A percentile compares a stretch with the other conserved stretches of the same genome.
Evolutionary conservation across 2,329 filamentous ascomycete genomes (phyloP).

Genomic region (Colletotrichum horii): DNA sequence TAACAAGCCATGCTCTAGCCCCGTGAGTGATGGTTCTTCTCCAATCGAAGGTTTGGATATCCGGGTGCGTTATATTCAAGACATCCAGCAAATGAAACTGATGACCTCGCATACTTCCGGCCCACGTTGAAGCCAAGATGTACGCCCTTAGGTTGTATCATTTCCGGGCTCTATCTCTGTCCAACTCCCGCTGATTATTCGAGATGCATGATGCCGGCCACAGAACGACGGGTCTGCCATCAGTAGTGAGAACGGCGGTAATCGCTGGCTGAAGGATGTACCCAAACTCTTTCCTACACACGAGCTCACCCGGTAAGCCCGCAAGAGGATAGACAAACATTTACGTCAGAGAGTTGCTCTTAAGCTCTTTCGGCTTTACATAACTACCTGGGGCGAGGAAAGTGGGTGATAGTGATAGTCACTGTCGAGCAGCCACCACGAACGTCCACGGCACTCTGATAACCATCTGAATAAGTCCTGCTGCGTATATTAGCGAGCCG

Average conservation of each 20-base stretch:
- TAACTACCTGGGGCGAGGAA: too few species aligned
- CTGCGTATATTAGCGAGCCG: too few species aligned
- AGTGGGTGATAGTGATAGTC: too few species aligned
- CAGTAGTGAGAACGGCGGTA: background rate
- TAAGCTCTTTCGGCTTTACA: background rate
- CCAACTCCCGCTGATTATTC: background rate
- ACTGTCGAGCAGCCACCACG: too few species aligned
- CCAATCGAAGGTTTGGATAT: rapidly evolving
- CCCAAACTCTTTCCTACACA: background rate
- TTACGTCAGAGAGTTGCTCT: background rate
- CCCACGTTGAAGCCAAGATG: background rate
- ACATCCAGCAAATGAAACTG: background rate
- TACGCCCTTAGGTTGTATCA: background rate
- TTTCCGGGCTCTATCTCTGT: background rate
- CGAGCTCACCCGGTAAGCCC: background rate
- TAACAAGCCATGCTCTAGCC: background rate
- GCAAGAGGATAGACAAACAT: too few species aligned
- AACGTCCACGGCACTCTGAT: too few species aligned
- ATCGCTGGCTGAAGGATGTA: background rate
- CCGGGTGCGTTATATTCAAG: background rate
- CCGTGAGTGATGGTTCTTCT: background rate
- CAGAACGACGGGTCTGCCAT: background rate
- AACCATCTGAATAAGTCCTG: too few species aligned
- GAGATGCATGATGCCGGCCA: background rate
- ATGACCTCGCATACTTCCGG: background rate